These are phyloP conservation scores for Aristolochia californica DNA, from an alignment of 164 flowering plant species.

Conservation along the genomic window DNA sequence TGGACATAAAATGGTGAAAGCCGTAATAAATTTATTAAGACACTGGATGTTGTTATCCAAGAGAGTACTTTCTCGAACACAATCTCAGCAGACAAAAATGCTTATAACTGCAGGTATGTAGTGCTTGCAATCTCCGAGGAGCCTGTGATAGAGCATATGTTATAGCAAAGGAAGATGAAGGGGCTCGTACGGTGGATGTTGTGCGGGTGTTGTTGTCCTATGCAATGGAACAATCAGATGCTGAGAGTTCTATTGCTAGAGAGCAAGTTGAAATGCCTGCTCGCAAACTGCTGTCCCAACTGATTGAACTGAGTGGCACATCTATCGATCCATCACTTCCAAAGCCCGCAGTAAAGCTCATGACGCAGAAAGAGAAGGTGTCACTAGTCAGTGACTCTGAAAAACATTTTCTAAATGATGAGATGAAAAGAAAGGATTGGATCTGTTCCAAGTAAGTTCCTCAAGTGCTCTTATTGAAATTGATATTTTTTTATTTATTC, in stretches of 20 bases:
- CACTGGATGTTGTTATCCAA: too few relatives aligned
- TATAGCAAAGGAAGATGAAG: conserved; percentile 51
- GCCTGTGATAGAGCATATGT: conserved; percentile 94
- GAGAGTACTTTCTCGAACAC: too few relatives aligned
- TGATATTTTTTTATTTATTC: too few relatives aligned
- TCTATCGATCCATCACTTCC: conserved; percentile 40
- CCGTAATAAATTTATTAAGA: too few relatives aligned
- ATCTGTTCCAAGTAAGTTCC: conserved; percentile 61
- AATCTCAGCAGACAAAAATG: too few relatives aligned
- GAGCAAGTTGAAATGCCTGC: conserved; percentile 49
- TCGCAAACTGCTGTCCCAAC: conserved; percentile 55
- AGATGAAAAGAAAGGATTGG: conserved; percentile 85
- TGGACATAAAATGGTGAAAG: too few relatives aligned
- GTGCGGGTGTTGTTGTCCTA: conserved; percentile 58
- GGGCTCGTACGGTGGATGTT: conserved; percentile 70
- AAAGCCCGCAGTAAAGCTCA: conserved; percentile 27
- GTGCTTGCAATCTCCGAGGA: conserved; percentile 63
- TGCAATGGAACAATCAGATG: conserved; percentile 66
- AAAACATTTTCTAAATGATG: conserved; percentile 22
- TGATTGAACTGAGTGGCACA: conserved; percentile 55
- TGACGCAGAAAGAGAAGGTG: conserved; percentile 18
- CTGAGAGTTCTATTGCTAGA: conserved; percentile 37
- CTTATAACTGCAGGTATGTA: conserved; percentile 49
- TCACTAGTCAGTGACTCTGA: conserved; percentile 7
- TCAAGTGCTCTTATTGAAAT: neutral